These are phyloP conservation scores for Caryopteris hybrid DNA, from an alignment of 305 asterid genomes.

Conservation along the genomic window DNA sequence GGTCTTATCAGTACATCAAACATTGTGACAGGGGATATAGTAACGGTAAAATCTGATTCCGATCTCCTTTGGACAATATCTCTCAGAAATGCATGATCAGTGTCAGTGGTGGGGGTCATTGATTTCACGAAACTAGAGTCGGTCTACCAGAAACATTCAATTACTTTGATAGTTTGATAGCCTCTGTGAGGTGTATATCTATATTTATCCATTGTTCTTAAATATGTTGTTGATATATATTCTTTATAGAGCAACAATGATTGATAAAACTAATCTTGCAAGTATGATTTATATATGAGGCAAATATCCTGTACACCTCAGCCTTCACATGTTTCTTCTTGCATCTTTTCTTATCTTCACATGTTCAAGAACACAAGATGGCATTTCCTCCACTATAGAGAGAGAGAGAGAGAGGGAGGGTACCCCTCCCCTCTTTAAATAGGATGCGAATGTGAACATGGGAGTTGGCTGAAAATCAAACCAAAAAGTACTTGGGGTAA, in stretches of 20 bases:
- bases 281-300: background rate
- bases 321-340: background rate
- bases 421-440: too few species aligned
- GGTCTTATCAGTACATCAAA: constrained; percentile 87
- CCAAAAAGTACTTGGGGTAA: too few species aligned
- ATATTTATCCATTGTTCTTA: constrained; percentile 14
- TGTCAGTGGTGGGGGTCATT: background rate
- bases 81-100: constrained; percentile 42
- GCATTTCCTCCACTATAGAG: too few species aligned
- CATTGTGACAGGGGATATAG: constrained; percentile 45
- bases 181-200: background rate
- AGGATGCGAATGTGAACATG: too few species aligned
- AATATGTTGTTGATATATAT: background rate
- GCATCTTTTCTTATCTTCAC: background rate
- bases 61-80: constrained; percentile 93
- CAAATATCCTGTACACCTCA: background rate
- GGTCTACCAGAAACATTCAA: background rate
- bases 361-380: background rate
- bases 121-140: constrained; percentile 2
- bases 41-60: constrained; percentile 71
- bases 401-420: too few species aligned
- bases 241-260: background rate
- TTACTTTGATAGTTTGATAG: constrained; percentile 5
- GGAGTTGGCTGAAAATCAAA: too few species aligned
- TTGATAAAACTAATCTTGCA: background rate